Conservation (phyloP, 164 flowering plant genomes). For the Kingdonia uniflora region DNA sequence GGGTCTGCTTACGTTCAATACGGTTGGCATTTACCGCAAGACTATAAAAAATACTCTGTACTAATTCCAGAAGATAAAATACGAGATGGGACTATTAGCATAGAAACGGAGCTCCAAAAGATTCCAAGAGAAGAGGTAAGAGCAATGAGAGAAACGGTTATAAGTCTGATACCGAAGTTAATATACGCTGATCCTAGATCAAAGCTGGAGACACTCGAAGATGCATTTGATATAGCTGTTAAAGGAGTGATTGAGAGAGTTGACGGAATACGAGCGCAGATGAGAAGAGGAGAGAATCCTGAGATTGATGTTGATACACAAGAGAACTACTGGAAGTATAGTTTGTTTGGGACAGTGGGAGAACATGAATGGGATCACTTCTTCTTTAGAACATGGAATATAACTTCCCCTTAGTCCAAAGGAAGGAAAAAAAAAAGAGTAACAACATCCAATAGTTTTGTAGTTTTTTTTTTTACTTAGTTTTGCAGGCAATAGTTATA, state of each 20-base stretch:
- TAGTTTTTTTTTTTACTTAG: too few relatives aligned
- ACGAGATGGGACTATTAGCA: constrained; percentile 24
- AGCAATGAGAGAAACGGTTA: constrained; percentile 54
- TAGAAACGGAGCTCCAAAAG: constrained; percentile 26
- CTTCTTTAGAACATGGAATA: constrained; percentile 18
- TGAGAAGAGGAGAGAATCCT: constrained; percentile 15
- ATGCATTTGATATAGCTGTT: constrained; percentile 63
- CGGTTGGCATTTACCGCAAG: constrained; percentile 58
- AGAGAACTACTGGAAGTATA: constrained; percentile 48
- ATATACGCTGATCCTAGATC: constrained; percentile 58
- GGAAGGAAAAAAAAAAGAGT: too few relatives aligned
- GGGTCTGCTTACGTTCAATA: constrained; percentile 69
- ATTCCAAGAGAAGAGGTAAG: constrained; percentile 24
- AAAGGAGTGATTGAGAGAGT: constrained; percentile 47
- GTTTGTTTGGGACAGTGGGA: constrained; percentile 27
- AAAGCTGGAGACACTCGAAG: constrained; percentile 34
- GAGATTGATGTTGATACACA: constrained; percentile 20
- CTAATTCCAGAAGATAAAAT: constrained; percentile 37
- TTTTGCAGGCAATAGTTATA: too few relatives aligned
- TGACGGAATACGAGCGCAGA: constrained; percentile 24
- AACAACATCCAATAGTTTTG: too few relatives aligned
- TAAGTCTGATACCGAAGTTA: constrained; percentile 46
- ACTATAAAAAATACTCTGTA: constrained; percentile 44
- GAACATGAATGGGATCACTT: constrained; percentile 62
- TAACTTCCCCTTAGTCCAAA: too few relatives aligned